phyloP scores from a whole-genome alignment of 2,329 filamentous ascomycete genomes.

The Ophiostoma piceae region DNA sequence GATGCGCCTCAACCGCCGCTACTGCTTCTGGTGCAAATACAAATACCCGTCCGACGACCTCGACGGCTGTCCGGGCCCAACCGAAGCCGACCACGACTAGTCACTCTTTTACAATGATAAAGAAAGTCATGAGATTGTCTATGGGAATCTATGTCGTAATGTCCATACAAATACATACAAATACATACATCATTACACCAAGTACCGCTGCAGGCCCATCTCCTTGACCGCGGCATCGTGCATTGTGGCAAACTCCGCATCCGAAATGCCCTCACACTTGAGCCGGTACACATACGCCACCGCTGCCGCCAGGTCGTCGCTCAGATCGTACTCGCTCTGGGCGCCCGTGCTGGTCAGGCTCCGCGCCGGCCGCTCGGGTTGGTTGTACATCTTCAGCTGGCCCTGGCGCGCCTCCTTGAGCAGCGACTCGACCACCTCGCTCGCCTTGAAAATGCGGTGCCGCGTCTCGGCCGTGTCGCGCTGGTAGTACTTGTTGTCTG shows the following conservation, averaged over 20 bases:
- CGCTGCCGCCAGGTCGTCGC: slow-evolving; percentile 30
- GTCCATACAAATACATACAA: neutral
- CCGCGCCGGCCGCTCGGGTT: neutral
- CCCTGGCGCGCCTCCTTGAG: slow-evolving; percentile 24
- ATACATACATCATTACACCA: neutral
- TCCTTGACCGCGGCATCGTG: slow-evolving; percentile 30
- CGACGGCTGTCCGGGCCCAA: slow-evolving; percentile 83
- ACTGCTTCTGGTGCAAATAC: slow-evolving; percentile 97
- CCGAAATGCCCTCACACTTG: slow-evolving; percentile 22
- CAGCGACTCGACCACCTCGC: slow-evolving; percentile 30
- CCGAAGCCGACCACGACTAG: slow-evolving; percentile 73
- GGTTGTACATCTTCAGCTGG: slow-evolving; percentile 1
- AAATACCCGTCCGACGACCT: slow-evolving; percentile 66
- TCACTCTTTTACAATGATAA: neutral
- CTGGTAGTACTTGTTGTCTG: slow-evolving; percentile 2
- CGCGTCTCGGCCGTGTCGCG: slow-evolving; percentile 29
- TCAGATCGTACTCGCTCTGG: slow-evolving; percentile 27
- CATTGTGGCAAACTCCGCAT: slow-evolving; percentile 27
- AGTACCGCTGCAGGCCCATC: slow-evolving; percentile 31
- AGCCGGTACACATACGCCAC: slow-evolving; percentile 29
- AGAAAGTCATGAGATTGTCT: neutral
- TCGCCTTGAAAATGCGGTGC: slow-evolving; percentile 31
- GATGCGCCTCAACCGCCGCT: slow-evolving; percentile 65
- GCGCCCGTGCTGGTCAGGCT: neutral
- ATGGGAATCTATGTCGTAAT: slow-evolving; percentile 11